A percentile compares a stretch with the other conserved stretches of the same genome.
Conservation (phyloP, 805 yeast genomes). For the Monosporozyma aerobia region DNA sequence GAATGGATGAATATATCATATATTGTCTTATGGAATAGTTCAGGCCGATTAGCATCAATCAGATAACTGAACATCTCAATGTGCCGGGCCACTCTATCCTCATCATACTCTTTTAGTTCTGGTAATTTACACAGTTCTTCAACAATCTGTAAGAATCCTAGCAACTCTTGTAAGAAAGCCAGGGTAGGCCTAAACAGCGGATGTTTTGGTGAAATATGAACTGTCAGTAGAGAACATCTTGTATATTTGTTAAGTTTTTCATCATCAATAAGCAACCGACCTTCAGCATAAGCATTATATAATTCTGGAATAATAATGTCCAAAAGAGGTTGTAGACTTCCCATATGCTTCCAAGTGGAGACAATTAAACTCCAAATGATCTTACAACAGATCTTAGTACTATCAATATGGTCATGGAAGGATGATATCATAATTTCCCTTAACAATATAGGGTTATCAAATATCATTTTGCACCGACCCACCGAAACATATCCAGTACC, state of each 20-base stretch:
- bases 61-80: constrained; percentile 68
- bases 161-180: constrained; percentile 43
- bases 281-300: constrained; percentile 20
- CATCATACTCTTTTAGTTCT: constrained; percentile 72
- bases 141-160: constrained; percentile 55
- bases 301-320: constrained; percentile 19
- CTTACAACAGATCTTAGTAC: constrained; percentile 55
- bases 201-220: constrained; percentile 42
- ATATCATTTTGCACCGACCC: constrained; percentile 56
- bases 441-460: constrained; percentile 49
- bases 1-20: constrained; percentile 64
- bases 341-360: constrained; percentile 13
- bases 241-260: constrained; percentile 17
- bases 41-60: constrained; percentile 70
- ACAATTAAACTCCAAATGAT: constrained; percentile 58
- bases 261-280: constrained; percentile 18
- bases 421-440: constrained; percentile 58
- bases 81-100: constrained; percentile 74
- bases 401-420: constrained; percentile 52
- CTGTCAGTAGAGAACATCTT: constrained; percentile 11
- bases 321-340: constrained; percentile 12
- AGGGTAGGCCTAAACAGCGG: constrained; percentile 45
- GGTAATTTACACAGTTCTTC: constrained; percentile 68
- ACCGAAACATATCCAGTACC: constrained; percentile 58
- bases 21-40: constrained; percentile 69